Conservation (phyloP, 768 basidiomycete species). For the Psilocybe cyanescens region DNA sequence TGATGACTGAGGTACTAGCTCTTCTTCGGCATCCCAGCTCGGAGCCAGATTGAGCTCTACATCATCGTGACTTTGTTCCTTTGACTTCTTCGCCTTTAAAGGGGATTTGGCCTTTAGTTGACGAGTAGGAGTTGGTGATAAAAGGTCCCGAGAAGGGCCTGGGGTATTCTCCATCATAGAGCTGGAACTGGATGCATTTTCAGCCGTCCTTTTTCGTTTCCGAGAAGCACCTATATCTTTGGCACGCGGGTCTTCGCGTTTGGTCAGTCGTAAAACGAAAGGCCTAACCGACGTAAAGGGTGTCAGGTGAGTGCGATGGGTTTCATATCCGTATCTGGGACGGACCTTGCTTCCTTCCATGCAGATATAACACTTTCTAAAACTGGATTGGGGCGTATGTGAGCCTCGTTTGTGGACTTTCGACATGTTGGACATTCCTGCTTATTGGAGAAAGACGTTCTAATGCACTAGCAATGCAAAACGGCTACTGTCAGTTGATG, state of each 20-base stretch:
- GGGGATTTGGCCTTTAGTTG: constrained; percentile 17
- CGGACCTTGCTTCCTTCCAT: constrained; percentile 76
- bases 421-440: constrained; percentile 78
- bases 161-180: constrained; percentile 23
- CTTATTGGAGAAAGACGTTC: constrained; percentile 57
- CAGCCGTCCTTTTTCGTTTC: constrained; percentile 37
- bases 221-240: constrained; percentile 25
- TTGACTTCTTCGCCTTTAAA: constrained; percentile 23
- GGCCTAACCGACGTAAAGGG: constrained; percentile 35
- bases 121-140: constrained; percentile 9
- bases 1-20: constrained; percentile 11
- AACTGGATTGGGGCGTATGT: constrained; percentile 69
- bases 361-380: constrained; percentile 70
- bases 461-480: constrained; percentile 60
- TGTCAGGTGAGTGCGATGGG: constrained; percentile 2
- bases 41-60: constrained; percentile 26
- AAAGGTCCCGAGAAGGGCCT: constrained; percentile 22
- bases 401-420: constrained; percentile 57
- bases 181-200: constrained; percentile 28
- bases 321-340: neutral
- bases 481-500: constrained; percentile 2
- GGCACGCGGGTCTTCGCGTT: constrained; percentile 28
- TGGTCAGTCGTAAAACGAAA: constrained; percentile 45
- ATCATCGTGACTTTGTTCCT: constrained; percentile 14
- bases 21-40: constrained; percentile 38